phyloP scores from a whole-genome alignment of 805 yeast species.

The Hanseniaspora occidentalis region DNA sequence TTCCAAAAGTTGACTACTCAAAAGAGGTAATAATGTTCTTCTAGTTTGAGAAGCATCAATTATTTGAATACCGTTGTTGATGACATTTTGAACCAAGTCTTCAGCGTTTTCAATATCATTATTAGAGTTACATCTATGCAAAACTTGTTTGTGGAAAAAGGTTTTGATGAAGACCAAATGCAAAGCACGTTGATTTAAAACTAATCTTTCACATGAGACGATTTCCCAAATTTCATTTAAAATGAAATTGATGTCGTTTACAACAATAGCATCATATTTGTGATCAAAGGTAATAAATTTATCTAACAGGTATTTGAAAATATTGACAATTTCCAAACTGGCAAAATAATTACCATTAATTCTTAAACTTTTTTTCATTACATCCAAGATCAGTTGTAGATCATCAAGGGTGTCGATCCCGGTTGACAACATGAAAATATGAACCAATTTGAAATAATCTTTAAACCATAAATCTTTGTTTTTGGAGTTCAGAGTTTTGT shows the following conservation, averaged over 20 bases:
- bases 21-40: constrained; percentile 52
- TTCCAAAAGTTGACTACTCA: constrained; percentile 27
- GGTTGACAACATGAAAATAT: constrained; percentile 14
- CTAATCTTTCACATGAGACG: constrained; percentile 44
- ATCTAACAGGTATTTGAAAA: constrained; percentile 12
- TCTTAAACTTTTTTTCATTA: constrained; percentile 12
- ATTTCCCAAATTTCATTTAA: constrained; percentile 43
- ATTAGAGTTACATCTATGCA: constrained; percentile 27
- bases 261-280: constrained; percentile 4
- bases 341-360: constrained; percentile 20
- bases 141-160: constrained; percentile 29
- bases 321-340: constrained; percentile 12
- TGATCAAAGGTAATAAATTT: constrained; percentile 7
- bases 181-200: constrained; percentile 49
- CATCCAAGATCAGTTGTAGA: constrained; percentile 9
- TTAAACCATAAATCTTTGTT: constrained; percentile 15
- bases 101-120: constrained; percentile 15
- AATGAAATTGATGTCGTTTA: constrained; percentile 22
- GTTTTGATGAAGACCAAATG: constrained; percentile 47
- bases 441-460: constrained; percentile 17
- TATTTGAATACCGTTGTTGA: constrained; percentile 30
- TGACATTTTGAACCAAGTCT: constrained; percentile 6
- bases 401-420: constrained; percentile 12
- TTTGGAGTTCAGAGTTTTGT: constrained; percentile 13
- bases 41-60: constrained; percentile 43